phyloP scores from a whole-genome alignment of 139 green algal genomes.

The Coccomyxa sp. region DNA sequence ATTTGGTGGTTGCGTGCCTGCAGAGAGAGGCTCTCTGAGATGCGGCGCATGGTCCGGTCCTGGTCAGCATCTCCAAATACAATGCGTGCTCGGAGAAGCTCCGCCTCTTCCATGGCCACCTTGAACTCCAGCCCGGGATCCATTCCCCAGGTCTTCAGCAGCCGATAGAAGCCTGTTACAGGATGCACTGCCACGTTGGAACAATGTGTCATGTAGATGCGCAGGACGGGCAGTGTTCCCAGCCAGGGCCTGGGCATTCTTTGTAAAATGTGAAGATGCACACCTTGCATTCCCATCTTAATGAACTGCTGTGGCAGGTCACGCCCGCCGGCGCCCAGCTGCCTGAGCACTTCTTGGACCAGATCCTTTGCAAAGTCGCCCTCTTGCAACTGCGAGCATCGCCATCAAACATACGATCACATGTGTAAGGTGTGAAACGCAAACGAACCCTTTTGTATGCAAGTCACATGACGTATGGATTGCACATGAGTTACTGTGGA shows the following conservation, averaged over 20 bases:
- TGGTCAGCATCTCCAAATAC: not conserved
- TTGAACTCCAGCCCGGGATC: conserved; percentile 47
- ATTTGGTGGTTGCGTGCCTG: not conserved
- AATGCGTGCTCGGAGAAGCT: conserved; percentile 3
- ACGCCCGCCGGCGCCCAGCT: not conserved
- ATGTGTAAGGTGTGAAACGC: too few species aligned
- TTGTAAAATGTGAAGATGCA: too few species aligned
- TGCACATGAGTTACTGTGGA: too few species aligned
- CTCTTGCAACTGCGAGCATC: not conserved
- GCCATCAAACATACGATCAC: too few species aligned
- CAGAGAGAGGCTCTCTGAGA: not conserved
- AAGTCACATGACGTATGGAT: too few species aligned
- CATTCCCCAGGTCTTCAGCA: conserved; percentile 28
- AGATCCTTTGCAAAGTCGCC: not conserved
- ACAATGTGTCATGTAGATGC: not conserved
- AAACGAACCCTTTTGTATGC: too few species aligned
- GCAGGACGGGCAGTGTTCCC: too few species aligned
- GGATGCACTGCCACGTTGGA: not conserved
- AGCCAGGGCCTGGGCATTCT: too few species aligned
- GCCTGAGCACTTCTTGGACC: not conserved
- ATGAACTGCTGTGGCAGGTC: not conserved
- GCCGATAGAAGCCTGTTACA: conserved; percentile 15
- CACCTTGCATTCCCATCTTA: not conserved
- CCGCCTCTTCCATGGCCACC: conserved; percentile 46
- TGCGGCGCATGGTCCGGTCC: not conserved